phyloP scores from a whole-genome alignment of 768 basidiomycete genomes.

The Ephemerocybe angulata region DNA sequence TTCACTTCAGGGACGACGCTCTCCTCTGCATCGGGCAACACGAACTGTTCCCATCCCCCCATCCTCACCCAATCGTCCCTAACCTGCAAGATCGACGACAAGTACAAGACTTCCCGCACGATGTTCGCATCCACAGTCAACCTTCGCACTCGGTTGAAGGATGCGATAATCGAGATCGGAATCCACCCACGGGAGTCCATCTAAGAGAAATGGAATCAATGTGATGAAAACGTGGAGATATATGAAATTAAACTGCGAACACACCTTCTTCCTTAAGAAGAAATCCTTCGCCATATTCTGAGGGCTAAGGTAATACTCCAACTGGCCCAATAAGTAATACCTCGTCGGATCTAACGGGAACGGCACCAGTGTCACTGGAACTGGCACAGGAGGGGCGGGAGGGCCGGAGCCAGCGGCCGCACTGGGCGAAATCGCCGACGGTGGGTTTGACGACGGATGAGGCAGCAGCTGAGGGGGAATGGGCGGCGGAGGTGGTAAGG shows the following conservation, averaged over 20 bases:
- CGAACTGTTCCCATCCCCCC: conserved; percentile 59
- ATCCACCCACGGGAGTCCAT: conserved; percentile 93
- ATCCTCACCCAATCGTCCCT: conserved; percentile 64
- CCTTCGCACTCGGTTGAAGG: conserved; percentile 79
- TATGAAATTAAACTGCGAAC: conserved; percentile 28
- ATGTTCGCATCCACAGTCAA: conserved; percentile 57
- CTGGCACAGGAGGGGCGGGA: conserved; percentile 36
- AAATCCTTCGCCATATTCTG: conserved; percentile 89
- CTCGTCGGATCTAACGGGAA: conserved; percentile 65
- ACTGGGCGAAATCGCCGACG: conserved; percentile 15
- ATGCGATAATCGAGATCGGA: conserved; percentile 72
- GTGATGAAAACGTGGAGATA: background rate
- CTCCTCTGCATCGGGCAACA: conserved; percentile 54
- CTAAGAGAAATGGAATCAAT: conserved; percentile 36
- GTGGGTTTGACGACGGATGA: conserved; percentile 6
- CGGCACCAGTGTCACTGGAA: conserved; percentile 41
- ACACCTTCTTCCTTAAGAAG: conserved; percentile 74
- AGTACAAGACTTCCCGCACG: conserved; percentile 64
- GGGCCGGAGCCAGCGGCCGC: conserved; percentile 20
- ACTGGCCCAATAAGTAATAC: conserved; percentile 71
- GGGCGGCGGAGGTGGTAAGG: conserved; percentile 10
- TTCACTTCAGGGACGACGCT: background rate
- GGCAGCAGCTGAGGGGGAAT: conserved; percentile 11
- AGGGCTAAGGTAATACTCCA: conserved; percentile 90
- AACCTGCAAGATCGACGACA: conserved; percentile 74